phyloP scores from a whole-genome alignment of 164 flowering plant genomes.

The Magnolia changhungtana region DNA sequence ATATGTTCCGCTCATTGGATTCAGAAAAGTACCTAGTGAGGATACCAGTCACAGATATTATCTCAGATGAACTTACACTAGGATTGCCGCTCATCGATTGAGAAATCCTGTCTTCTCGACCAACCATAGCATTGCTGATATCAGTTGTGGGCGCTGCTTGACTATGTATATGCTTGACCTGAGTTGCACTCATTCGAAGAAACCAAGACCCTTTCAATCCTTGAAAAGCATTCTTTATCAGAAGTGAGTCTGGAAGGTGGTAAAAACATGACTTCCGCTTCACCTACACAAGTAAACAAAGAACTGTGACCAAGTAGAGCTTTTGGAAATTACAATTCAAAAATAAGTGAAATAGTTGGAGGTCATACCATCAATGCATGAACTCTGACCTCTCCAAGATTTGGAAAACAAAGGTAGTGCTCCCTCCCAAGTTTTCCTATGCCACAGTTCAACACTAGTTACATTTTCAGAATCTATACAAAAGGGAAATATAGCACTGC shows the following conservation, averaged over 20 bases:
- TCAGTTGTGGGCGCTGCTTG: not conserved
- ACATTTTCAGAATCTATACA: constrained; percentile 3
- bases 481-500: not conserved
- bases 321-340: not conserved
- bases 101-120: not conserved
- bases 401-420: constrained; percentile 52
- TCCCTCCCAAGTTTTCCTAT: constrained; percentile 43
- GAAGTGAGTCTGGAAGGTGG: constrained; percentile 47
- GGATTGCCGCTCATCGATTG: not conserved
- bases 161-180: not conserved
- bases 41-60: constrained; percentile 40
- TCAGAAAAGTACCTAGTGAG: constrained; percentile 40
- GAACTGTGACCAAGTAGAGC: no score
- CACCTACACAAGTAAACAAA: constrained; percentile 35
- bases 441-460: not conserved
- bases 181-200: constrained; percentile 33
- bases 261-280: constrained; percentile 44
- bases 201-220: constrained; percentile 42
- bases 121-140: not conserved
- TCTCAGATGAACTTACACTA: constrained; percentile 26
- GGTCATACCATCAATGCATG: constrained; percentile 44
- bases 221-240: constrained; percentile 41
- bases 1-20: constrained; percentile 21
- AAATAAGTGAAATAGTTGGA: not conserved
- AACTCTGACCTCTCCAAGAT: constrained; percentile 42